Evolutionary conservation across 768 basidiomycete species (phyloP).

Genomic region (Trametes villosa): DNA sequence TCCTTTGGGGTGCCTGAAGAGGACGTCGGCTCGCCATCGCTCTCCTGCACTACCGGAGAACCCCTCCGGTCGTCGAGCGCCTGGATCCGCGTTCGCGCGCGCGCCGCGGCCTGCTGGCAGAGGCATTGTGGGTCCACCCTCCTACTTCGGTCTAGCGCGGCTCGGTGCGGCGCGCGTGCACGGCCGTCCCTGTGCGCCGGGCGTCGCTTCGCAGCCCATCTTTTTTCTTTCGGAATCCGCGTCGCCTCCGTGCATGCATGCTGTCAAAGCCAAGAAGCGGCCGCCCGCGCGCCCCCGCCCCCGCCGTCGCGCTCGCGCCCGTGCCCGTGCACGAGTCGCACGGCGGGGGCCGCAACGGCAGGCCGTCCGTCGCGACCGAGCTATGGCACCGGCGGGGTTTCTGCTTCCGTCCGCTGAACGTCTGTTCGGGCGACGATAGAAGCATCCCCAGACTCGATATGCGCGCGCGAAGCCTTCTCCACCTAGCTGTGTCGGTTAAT

Average conservation of each 20-base stretch:
- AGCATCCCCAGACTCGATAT: no score
- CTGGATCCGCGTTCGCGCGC: not conserved
- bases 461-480: no score
- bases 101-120: not conserved
- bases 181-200: not conserved
- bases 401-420: not conserved
- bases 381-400: not conserved
- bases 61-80: not conserved
- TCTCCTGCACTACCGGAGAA: conserved; percentile 14
- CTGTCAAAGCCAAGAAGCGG: not conserved
- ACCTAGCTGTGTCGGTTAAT: not conserved
- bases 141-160: not conserved
- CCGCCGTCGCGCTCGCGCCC: not conserved
- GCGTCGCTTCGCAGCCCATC: not conserved
- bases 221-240: not conserved
- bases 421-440: no score
- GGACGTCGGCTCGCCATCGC: conserved; percentile 5
- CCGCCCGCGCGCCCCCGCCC: not conserved
- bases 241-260: not conserved
- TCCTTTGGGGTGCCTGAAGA: conserved; percentile 3
- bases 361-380: not conserved
- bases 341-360: no score
- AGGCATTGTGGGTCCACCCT: conserved; percentile 16
- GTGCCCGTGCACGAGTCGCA: no score
- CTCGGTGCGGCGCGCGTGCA: not conserved